Evolutionary conservation across 306 rosid species (phyloP).

Genomic region (Quillaja saponaria): DNA sequence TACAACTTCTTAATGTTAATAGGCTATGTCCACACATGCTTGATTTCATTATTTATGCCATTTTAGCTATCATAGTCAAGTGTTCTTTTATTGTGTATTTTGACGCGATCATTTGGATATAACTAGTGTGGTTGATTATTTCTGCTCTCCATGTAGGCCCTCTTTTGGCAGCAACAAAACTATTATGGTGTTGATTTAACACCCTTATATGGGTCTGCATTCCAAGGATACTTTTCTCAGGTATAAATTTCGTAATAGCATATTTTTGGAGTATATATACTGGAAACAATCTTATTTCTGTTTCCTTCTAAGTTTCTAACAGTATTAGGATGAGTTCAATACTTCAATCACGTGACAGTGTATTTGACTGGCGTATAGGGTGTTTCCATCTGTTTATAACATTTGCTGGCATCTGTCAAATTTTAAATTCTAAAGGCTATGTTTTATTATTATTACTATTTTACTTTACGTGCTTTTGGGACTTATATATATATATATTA

Average conservation of each 20-base stretch:
- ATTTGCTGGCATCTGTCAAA: too few species aligned
- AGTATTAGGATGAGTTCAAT: slow-evolving; percentile 14
- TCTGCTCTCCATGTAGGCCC: slow-evolving; percentile 46
- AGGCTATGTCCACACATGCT: too few species aligned
- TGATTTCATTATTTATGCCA: too few species aligned
- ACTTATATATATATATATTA: too few species aligned
- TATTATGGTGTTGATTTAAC: slow-evolving; percentile 95
- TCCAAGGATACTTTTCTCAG: slow-evolving; percentile 92
- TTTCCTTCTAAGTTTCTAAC: not conserved
- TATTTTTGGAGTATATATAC: slow-evolving; percentile 11
- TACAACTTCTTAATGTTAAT: too few species aligned
- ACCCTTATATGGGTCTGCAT: slow-evolving; percentile 83
- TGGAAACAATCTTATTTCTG: not conserved
- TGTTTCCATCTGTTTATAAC: too few species aligned
- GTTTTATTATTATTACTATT: too few species aligned
- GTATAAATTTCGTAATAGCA: slow-evolving; percentile 45
- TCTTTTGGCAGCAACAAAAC: slow-evolving; percentile 97
- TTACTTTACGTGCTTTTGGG: too few species aligned
- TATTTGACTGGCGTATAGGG: too few species aligned
- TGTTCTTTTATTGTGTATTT: not conserved
- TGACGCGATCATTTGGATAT: not conserved
- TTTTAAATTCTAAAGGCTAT: too few species aligned
- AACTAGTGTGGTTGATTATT: too few species aligned
- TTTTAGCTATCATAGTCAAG: not conserved
- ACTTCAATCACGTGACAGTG: too few species aligned